A percentile compares a stretch with the other conserved stretches of the same genome.
Conservation (phyloP, 2,329 filamentous ascomycete genomes). For the Exophiala spinifera region DNA sequence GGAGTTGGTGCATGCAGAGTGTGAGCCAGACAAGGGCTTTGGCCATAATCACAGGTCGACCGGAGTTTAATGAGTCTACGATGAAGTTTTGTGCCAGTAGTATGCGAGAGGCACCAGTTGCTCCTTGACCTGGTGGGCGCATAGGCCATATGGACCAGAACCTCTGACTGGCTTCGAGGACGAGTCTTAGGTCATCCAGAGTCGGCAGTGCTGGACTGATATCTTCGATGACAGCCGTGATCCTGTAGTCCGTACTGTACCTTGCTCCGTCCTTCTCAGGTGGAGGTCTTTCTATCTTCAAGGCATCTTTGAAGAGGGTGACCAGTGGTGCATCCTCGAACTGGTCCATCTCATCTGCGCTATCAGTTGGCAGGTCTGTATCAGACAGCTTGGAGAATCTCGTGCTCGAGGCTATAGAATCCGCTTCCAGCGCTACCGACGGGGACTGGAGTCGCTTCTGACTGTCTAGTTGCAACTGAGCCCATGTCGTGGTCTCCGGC, state of each 20-base stretch:
- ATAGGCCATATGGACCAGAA: background rate
- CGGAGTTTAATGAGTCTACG: background rate
- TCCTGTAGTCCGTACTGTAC: background rate
- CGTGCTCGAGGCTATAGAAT: background rate
- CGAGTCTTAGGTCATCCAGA: background rate
- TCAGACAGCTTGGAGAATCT: background rate
- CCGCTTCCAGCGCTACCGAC: background rate
- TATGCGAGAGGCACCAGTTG: background rate
- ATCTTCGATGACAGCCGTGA: background rate
- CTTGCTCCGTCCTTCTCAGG: background rate
- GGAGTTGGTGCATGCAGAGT: background rate
- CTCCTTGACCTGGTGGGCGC: background rate
- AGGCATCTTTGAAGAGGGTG: background rate
- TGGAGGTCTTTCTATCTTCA: background rate
- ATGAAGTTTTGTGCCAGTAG: background rate
- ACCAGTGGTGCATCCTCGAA: background rate
- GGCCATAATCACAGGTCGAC: background rate
- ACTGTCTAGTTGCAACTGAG: background rate
- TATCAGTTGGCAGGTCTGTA: background rate
- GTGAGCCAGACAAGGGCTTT: background rate
- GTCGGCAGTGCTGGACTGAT: background rate
- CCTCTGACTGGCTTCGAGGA: background rate
- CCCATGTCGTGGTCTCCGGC: background rate
- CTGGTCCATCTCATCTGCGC: background rate
- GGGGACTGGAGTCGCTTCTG: background rate